Conservation (phyloP, 768 basidiomycete species). For the Polyporus arcularius region DNA sequence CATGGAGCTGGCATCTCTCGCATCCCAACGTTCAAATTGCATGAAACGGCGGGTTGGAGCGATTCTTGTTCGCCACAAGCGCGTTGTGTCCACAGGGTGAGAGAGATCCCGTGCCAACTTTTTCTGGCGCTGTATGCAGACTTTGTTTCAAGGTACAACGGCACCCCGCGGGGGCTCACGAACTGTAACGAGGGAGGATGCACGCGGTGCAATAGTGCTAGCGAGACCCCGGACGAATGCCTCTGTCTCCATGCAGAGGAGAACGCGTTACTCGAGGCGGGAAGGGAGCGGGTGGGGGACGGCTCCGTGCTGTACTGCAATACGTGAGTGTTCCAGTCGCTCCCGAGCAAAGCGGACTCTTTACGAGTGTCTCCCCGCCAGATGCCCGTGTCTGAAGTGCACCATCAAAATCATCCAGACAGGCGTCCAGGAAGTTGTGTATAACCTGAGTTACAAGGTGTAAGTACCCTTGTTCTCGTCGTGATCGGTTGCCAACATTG, state of each 20-base stretch:
- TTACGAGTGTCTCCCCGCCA: constrained; percentile 33
- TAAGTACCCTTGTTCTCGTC: constrained; percentile 37
- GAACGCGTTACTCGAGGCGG: constrained; percentile 93
- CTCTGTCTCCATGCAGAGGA: constrained; percentile 98
- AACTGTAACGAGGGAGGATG: constrained; percentile 97
- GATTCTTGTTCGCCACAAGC: constrained; percentile 82
- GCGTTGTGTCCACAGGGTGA: constrained; percentile 79
- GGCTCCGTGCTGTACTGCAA: constrained; percentile 95
- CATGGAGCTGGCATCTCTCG: constrained; percentile 92
- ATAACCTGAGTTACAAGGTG: constrained; percentile 96
- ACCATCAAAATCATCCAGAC: constrained; percentile 97
- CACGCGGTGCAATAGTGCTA: constrained; percentile 66
- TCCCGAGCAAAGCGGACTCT: neutral
- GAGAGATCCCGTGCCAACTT: constrained; percentile 10
- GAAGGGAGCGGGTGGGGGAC: constrained; percentile 82
- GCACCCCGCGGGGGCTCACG: constrained; percentile 84
- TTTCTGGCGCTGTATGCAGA: neutral
- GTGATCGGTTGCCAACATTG: neutral
- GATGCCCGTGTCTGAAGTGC: constrained; percentile 97
- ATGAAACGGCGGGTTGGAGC: constrained; percentile 98
- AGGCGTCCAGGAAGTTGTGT: constrained; percentile 90
- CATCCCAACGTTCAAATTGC: constrained; percentile 89
- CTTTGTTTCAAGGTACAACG: constrained; percentile 73
- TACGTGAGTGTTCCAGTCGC: constrained; percentile 62
- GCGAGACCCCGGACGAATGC: constrained; percentile 68